Conservation (phyloP, 2,329 filamentous ascomycete genomes). For the Ophiocordyceps australis region DNA sequence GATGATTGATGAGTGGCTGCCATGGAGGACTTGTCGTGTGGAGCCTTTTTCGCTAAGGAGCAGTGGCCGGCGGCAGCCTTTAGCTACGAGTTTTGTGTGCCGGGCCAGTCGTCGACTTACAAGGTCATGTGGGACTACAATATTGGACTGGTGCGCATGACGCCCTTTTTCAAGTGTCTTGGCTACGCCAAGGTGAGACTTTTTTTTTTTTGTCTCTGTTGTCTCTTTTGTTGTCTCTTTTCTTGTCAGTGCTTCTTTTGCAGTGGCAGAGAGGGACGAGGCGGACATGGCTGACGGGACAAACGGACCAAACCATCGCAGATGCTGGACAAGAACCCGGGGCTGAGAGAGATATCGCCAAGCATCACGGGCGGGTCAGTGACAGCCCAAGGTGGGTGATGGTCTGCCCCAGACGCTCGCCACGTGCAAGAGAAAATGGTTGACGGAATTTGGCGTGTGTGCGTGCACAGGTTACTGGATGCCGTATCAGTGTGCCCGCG, state of each 20-base stretch:
- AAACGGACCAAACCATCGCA: constrained; percentile 71
- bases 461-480: constrained; percentile 76
- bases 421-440: not conserved
- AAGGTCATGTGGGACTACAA: constrained; percentile 96
- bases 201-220: no score
- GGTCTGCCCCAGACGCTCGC: not conserved
- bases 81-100: constrained; percentile 64
- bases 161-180: constrained; percentile 83
- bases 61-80: constrained; percentile 38
- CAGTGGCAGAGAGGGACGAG: not conserved
- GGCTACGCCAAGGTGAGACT: constrained; percentile 62
- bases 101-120: constrained; percentile 47
- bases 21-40: no score
- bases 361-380: constrained; percentile 90
- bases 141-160: constrained; percentile 81
- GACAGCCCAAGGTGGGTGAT: constrained; percentile 59
- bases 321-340: constrained; percentile 59
- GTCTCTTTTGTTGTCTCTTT: no score
- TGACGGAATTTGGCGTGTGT: not conserved
- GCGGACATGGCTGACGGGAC: not conserved
- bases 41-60: not conserved
- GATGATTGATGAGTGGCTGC: no score
- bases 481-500: constrained; percentile 72
- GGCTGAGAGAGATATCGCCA: constrained; percentile 75
- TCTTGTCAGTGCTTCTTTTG: no score